Base-by-base conservation (phyloP, 257 asterid genomes). In the Petunia axillaris region DNA sequence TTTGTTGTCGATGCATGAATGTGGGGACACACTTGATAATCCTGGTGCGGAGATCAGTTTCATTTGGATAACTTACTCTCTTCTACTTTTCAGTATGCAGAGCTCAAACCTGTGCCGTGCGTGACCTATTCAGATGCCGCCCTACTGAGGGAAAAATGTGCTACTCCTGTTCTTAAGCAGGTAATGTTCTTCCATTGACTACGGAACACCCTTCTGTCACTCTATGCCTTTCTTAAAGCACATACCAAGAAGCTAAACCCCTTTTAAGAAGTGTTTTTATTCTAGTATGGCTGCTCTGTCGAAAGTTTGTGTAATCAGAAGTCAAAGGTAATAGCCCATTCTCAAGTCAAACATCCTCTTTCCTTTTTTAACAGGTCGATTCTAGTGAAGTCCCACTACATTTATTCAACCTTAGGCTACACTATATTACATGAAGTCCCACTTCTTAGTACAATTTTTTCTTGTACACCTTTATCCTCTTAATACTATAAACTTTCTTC, bases 31-130 rank as follows among this genome's bases (percentile, higher is more conserved):
- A 50, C 71, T 68, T 68, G 77, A 66, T 48, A 53, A 74, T 50
- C 71, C 73, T 38, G 76, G 16, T 16, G 8, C 15, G 8, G 41
- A 44, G 15, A 68, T 44, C n/a, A 43, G 15, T 44, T 44, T 9
- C 1, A 2, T 44, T 0, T 25, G 11, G 62, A 50, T 35, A 10
- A 71, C 62, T 35, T 35, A 71, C 44, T 71, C 62, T 35, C 53
- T 53, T 9, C 77, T 80, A 74, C 70, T 83, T 83, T 87, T 87
- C 88, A 96, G 99, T 96, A 96, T 85, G 98, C 99, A 55, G 98
- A 96, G 90, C 99, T 96, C 81, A 96, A 94, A 91, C 99, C 99
- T 37, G 98, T 94, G 40, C 98, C 98, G 50, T 93, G 98, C 88
- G 55, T 92, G 89, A 94, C 98, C 76, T 94, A 94, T 84, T 84